A percentile compares a stretch with the other conserved stretches of the same genome.
Conservation (phyloP, 352 stramenopile genomes). For the Globisporangium okanoganense region DNA sequence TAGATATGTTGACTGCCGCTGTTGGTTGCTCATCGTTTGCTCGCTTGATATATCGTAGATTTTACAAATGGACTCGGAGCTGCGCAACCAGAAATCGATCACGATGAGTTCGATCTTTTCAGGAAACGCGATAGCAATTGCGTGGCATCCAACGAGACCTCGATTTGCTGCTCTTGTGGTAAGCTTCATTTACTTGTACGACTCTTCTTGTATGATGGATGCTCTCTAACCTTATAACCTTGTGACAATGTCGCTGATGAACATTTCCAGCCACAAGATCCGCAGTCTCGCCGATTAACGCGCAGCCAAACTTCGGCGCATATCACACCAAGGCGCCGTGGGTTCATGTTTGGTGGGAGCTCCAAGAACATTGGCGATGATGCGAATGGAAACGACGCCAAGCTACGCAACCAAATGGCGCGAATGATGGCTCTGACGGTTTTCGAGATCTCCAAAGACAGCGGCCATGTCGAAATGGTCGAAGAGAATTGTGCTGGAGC, state of each 20-base stretch:
- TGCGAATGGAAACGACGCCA: constrained; percentile 20
- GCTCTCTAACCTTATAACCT: neutral
- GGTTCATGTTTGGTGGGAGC: constrained; percentile 69
- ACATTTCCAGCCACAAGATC: constrained; percentile 51
- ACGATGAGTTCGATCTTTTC: constrained; percentile 54
- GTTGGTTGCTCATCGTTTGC: neutral
- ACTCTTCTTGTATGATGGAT: neutral
- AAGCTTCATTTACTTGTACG: no score
- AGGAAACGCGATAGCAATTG: constrained; percentile 51
- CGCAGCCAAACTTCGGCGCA: constrained; percentile 32
- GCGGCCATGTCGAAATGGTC: constrained; percentile 39
- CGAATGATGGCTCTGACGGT: constrained; percentile 34
- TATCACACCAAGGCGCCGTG: constrained; percentile 34
- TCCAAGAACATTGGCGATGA: constrained; percentile 31
- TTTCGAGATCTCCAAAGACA: constrained; percentile 32
- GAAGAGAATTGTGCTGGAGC: constrained; percentile 44
- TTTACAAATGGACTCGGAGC: constrained; percentile 62
- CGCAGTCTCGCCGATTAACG: constrained; percentile 34
- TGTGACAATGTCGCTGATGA: neutral
- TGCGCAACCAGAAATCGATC: constrained; percentile 62
- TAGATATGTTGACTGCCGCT: neutral
- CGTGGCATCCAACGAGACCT: constrained; percentile 49
- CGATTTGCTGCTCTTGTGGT: constrained; percentile 60
- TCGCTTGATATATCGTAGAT: no score
- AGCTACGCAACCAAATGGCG: constrained; percentile 32